A percentile compares a stretch with the other conserved stretches of the same genome.
Evolutionary conservation across 495 filamentous ascomycete species (phyloP).

Genomic region (Bacidia gigantensis): DNA sequence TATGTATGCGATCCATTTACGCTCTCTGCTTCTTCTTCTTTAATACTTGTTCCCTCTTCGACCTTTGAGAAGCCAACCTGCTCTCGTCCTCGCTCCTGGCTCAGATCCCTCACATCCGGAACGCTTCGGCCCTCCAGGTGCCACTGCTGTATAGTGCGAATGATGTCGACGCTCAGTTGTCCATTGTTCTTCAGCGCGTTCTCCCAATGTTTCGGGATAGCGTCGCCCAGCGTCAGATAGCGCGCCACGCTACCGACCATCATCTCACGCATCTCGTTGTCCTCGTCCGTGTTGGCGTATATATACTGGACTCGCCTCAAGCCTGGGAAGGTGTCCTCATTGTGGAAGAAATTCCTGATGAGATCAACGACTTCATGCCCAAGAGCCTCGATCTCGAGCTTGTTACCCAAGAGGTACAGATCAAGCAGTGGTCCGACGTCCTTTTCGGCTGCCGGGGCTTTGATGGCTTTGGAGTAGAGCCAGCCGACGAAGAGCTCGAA

Average conservation of each 20-base stretch:
- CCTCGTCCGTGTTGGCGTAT: constrained; percentile 32
- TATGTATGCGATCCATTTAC: neutral
- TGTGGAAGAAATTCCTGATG: constrained; percentile 31
- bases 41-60: constrained; percentile 16
- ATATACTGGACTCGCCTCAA: constrained; percentile 37
- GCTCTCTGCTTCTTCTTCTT: constrained; percentile 12
- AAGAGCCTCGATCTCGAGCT: constrained; percentile 25
- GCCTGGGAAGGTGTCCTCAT: constrained; percentile 30
- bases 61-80: constrained; percentile 22
- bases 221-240: constrained; percentile 25
- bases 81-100: constrained; percentile 20
- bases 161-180: constrained; percentile 35
- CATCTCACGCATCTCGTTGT: constrained; percentile 34
- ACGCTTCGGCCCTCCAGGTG: constrained; percentile 27
- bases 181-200: constrained; percentile 35
- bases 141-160: constrained; percentile 34
- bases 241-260: constrained; percentile 31
- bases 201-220: constrained; percentile 34
- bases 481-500: constrained; percentile 36
- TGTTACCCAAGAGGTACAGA: constrained; percentile 33
- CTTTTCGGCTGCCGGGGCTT: constrained; percentile 26
- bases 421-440: constrained; percentile 31
- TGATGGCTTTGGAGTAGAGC: constrained; percentile 30
- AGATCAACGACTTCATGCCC: constrained; percentile 26
- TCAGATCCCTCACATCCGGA: constrained; percentile 31